These are phyloP conservation scores for Colletotrichum caudatum DNA, from an alignment of 2,329 filamentous ascomycete species.

Conservation along the genomic window DNA sequence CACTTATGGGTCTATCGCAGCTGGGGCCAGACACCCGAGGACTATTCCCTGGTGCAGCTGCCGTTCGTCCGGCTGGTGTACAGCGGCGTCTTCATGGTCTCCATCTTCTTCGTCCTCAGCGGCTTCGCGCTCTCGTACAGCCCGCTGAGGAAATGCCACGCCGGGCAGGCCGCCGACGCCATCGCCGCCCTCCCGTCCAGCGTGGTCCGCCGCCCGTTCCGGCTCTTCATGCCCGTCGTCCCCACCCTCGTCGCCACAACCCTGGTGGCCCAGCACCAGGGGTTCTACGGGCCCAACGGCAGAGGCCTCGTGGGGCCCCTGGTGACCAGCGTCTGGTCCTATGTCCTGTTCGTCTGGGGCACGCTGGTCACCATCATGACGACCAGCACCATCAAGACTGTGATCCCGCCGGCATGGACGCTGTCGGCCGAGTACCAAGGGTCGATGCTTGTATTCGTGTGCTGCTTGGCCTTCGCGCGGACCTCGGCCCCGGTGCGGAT, in stretches of 20 bases:
- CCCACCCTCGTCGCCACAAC: conserved; percentile 20
- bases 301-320: not conserved
- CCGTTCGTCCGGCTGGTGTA: conserved; percentile 48
- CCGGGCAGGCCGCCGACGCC: conserved; percentile 35
- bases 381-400: conserved; percentile 62
- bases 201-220: conserved; percentile 41
- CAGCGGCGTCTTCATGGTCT: conserved; percentile 48
- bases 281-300: not conserved
- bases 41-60: conserved; percentile 42
- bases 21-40: conserved; percentile 21
- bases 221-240: conserved; percentile 40
- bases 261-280: not conserved
- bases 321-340: conserved; percentile 50
- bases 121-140: conserved; percentile 52
- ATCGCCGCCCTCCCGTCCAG: conserved; percentile 33
- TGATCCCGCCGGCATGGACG: conserved; percentile 70
- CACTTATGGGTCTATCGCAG: conserved; percentile 16
- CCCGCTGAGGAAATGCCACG: conserved; percentile 45
- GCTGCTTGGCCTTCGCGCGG: conserved; percentile 62
- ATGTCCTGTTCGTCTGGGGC: conserved; percentile 63
- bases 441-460: conserved; percentile 68
- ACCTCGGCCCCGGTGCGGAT: conserved; percentile 58
- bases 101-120: conserved; percentile 54
- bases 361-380: conserved; percentile 61
- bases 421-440: conserved; percentile 71